Evolutionary conservation across 2,329 filamentous ascomycete genomes (phyloP).

Genomic region (Pseudogymnoascus verrucosus): DNA sequence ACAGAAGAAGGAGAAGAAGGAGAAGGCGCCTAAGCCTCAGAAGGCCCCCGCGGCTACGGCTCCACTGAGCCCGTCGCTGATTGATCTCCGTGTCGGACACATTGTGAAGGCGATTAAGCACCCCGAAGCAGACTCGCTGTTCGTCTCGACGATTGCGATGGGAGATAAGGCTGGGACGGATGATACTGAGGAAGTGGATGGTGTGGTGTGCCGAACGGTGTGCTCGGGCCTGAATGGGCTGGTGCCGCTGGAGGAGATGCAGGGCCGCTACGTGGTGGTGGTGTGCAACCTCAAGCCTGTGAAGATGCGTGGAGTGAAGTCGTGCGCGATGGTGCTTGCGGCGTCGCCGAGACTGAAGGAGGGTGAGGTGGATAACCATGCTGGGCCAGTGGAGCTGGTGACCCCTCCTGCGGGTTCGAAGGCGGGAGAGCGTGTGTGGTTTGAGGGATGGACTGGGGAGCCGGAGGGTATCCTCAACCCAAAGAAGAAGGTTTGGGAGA

Average conservation of each 20-base stretch:
- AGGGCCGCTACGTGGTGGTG: constrained; percentile 86
- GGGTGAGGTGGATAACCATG: constrained; percentile 78
- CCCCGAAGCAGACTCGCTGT: constrained; percentile 93
- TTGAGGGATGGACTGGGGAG: constrained; percentile 90
- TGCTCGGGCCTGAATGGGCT: constrained; percentile 95
- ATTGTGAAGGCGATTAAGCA: constrained; percentile 94
- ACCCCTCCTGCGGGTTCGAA: constrained; percentile 68
- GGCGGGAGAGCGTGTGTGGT: constrained; percentile 82
- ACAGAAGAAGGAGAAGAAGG: constrained; percentile 79
- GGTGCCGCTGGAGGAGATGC: constrained; percentile 91
- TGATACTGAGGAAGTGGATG: constrained; percentile 85
- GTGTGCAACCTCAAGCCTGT: constrained; percentile 98
- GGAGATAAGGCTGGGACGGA: constrained; percentile 79
- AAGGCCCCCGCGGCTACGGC: constrained; percentile 61
- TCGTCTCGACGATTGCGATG: constrained; percentile 90
- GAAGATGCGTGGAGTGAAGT: constrained; percentile 90
- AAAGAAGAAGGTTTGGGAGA: constrained; percentile 99
- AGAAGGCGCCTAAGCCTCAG: constrained; percentile 71
- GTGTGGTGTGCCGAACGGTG: constrained; percentile 85
- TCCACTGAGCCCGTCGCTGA: constrained; percentile 73
- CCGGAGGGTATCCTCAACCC: constrained; percentile 92
- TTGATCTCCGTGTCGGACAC: constrained; percentile 93
- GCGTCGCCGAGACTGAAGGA: constrained; percentile 78
- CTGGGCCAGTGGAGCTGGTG: constrained; percentile 86
- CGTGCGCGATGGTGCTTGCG: constrained; percentile 83